phyloP scores from a whole-genome alignment of 257 asterid genomes.

The Solanum clarkiae region DNA sequence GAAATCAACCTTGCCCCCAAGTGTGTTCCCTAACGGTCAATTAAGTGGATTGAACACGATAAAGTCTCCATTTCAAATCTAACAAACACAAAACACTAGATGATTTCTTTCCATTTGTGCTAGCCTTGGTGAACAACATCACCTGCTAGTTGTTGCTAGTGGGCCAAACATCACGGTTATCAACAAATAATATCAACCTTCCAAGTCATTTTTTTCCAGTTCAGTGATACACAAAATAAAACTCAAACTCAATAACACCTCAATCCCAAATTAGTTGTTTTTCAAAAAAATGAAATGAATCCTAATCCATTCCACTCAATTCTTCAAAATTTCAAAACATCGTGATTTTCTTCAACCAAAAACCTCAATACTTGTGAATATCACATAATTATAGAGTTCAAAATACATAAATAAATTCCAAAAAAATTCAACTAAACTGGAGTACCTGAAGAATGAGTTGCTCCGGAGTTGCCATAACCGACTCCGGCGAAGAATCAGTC shows the following conservation, averaged over 20 bases:
- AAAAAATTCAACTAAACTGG: neutral
- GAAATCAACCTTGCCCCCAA: neutral
- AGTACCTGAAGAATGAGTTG: constrained; percentile 50
- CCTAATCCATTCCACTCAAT: neutral
- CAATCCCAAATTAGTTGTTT: neutral
- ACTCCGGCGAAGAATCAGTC: constrained; percentile 34
- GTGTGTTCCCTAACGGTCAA: neutral
- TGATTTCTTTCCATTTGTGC: neutral
- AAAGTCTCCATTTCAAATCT: neutral
- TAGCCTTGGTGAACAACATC: no score
- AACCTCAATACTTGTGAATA: neutral
- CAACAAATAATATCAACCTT: neutral
- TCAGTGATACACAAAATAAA: neutral
- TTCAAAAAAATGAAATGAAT: neutral
- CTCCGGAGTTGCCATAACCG: constrained; percentile 12
- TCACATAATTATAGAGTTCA: neutral
- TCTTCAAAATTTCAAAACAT: neutral
- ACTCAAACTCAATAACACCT: neutral
- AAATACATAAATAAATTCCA: neutral
- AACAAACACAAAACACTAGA: neutral
- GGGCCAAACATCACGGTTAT: neutral
- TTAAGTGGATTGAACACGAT: neutral
- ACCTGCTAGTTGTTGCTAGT: neutral
- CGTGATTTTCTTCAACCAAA: neutral
- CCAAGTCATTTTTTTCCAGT: neutral